Evolutionary conservation across 2,329 filamentous ascomycete genomes (phyloP), one percentile per base, ranked within the genome.

Genomic region (Paraphaeosphaeria minitans): DNA sequence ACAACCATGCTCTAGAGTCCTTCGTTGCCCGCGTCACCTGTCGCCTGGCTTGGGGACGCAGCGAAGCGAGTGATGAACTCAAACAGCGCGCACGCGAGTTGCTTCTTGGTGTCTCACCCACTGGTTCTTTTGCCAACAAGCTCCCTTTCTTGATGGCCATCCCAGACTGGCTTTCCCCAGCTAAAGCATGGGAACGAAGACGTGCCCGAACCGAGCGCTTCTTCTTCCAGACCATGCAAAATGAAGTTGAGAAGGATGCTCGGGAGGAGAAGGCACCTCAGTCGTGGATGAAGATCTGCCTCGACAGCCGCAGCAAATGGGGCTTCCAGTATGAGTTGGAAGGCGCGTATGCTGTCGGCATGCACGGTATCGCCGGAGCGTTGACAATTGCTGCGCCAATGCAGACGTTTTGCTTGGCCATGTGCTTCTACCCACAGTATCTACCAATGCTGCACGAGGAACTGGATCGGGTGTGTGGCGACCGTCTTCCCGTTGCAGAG

Each of bases 11-110:
- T 1, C 66, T 81, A 41, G 79, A 82, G 58, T 80, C 78, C 0
- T 81, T 77, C 68, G 77, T 81, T 41, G 72, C 79, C 14, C 74
- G 79, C 16, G 76, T 81, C n/a, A 82, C 79, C n/a, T 79, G 77
- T 53, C 75, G 79, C 31, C 69, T 81, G 9, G 79, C 79, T 16
- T 82, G 79, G 79, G 80, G 79, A 10, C 79, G 77, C 54, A 72
- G 77, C 51, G 74, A 78, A 53, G 77, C 75, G 9, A 78, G 77
- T 33, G 79, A 81, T 42, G 79, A 82, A 56, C 74, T 81, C 47
- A 81, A 81, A 57, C 79, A 81, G 61, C 73, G 79, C 46, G 79
- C 80, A 4, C 76, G 78, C 42, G 80, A 81, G 59, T 75, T 82
- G 14, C 71, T 81, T 14, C 77, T 80, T 51, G 77, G 77, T 22